Percentiles rank a stretch among this genome's conserved stretches.
Evolutionary conservation across 352 stramenopile genomes (phyloP).

Genomic region (Globisporangium polare): DNA sequence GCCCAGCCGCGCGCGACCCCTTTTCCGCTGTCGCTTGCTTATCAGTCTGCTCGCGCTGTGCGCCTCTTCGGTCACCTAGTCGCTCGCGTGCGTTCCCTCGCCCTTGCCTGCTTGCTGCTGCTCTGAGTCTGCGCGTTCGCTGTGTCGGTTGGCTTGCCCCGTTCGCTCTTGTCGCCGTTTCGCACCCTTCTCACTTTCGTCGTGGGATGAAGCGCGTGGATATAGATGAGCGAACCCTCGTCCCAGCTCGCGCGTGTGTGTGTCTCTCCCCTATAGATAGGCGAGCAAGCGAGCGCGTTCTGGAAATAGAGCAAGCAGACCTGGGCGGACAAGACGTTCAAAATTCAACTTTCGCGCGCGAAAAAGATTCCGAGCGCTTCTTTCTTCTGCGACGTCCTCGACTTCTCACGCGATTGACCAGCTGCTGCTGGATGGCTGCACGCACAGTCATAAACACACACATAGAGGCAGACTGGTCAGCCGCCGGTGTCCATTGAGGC

Average conservation of each 20-base stretch:
- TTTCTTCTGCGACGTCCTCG: background rate
- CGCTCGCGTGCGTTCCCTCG: conserved; percentile 17
- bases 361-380: conserved; percentile 6
- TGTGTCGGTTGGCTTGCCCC: background rate
- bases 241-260: background rate
- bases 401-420: background rate
- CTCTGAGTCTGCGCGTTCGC: background rate
- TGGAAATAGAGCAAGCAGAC: background rate
- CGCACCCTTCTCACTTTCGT: background rate
- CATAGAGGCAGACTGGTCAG: background rate
- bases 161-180: conserved; percentile 14
- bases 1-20: background rate
- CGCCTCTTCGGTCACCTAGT: conserved; percentile 47
- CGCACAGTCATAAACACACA: background rate
- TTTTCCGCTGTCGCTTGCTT: conserved; percentile 12
- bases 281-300: background rate
- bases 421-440: background rate
- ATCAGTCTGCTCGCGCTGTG: conserved; percentile 15
- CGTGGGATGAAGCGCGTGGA: background rate
- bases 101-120: conserved; percentile 28
- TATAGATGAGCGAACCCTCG: conserved; percentile 5
- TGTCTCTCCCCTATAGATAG: background rate
- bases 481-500: background rate
- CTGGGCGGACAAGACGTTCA: background rate
- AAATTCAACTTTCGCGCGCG: conserved; percentile 6